Evolutionary conservation across 2,329 filamentous ascomycete genomes (phyloP), one percentile per base, ranked within the genome.

Genomic region (Aspergillus japonicus): DNA sequence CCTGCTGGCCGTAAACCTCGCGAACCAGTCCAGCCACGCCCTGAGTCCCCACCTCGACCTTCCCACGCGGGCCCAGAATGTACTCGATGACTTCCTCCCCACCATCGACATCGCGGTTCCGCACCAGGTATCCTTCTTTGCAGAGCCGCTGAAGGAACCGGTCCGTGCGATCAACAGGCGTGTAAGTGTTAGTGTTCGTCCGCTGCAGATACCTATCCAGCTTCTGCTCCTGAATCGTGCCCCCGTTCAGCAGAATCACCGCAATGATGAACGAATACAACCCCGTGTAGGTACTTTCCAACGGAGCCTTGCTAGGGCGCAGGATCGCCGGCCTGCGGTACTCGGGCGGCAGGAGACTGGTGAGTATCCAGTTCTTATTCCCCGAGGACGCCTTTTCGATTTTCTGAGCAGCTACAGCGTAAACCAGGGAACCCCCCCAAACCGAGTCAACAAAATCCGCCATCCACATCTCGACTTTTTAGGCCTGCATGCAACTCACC

Each of bases 41-140:
- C 53, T 87, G 83, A n/a, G 87, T 81, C 0, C 90, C 91, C 39
- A 98, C 85, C 75, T 98, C 95, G 7, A 93, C 82, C 75, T 90
- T 95, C 5, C 90, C 94, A 23, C 95, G 84, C 5, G 92, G 89
- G 0, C 95, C 95, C 14, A 97, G 85, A 58, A 90, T 85, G 83
- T 91, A 99, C 51, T 91, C 92, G 7, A 92, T 82, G 2, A 85
- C 82, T 63, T 94, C 88, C 42, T 96, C 91, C 26, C 90, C 91
- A 1, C 86, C 87, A 67, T 77, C 76, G 64, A 73, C 84, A 66
- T 97, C 92, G 21, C 87, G 83, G 53, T 88, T 83, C 64, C 86
- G 89, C 39, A 92, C 82, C 2, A 99, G 79, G 71, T 99, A 99
- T 0, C 90, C 90, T 56, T 98, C 92, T 64, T 85, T 88, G 64